Evolutionary conservation across 768 basidiomycete genomes (phyloP).

Genomic region (Tricholoma terreum): DNA sequence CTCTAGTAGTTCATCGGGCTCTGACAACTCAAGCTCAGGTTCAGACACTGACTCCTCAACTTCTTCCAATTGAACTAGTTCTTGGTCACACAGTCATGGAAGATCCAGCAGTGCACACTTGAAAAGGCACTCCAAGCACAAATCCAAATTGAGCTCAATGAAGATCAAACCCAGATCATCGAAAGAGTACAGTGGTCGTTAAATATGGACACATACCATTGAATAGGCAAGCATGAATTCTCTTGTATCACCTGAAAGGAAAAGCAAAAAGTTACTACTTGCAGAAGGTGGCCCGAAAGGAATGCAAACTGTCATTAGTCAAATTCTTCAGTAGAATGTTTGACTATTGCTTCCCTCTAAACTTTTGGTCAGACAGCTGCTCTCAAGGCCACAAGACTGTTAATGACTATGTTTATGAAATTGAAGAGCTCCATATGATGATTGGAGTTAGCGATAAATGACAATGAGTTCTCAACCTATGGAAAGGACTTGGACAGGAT

Average conservation of each 20-base stretch:
- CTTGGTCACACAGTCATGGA: neutral
- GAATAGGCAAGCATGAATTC: slow-evolving; percentile 9
- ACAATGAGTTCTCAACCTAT: neutral
- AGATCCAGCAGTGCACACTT: no score
- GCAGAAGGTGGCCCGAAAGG: neutral
- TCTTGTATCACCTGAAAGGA: slow-evolving; percentile 12
- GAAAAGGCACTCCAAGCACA: no score
- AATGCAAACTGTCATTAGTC: neutral
- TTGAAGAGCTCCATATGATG: slow-evolving; percentile 2
- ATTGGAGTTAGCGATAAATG: neutral
- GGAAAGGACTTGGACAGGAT: neutral
- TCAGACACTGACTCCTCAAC: neutral
- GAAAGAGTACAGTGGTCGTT: slow-evolving; percentile 18
- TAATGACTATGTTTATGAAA: neutral
- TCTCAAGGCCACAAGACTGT: slow-evolving; percentile 3
- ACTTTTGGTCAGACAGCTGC: neutral
- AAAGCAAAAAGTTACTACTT: slow-evolving; percentile 3
- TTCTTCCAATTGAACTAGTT: neutral
- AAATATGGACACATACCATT: slow-evolving; percentile 14
- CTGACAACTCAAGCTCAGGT: no score
- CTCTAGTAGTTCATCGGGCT: no score
- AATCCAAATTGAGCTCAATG: neutral
- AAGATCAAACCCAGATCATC: slow-evolving; percentile 15
- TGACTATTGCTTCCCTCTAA: slow-evolving; percentile 2
- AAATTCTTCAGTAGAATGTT: slow-evolving; percentile 2